Conservation (phyloP, 129 eudicot genomes). For the Flaveria linearis region DNA sequence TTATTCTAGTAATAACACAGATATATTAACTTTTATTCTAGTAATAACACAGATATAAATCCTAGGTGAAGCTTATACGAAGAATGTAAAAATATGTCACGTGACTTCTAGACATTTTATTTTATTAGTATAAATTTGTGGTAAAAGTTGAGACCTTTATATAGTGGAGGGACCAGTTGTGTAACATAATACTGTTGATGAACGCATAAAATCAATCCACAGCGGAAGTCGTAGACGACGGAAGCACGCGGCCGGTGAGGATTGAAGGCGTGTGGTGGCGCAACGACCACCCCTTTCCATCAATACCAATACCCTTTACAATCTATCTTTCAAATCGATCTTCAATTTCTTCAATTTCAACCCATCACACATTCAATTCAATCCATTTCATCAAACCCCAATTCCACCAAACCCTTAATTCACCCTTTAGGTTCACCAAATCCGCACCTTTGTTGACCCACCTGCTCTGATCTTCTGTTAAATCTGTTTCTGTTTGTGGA, state of each 20-base stretch:
- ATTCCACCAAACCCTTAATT: conserved; percentile 1
- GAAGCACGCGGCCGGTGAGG: neutral
- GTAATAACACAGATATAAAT: too few species aligned
- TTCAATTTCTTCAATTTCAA: conserved; percentile 14
- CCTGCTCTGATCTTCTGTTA: neutral
- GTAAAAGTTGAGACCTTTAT: too few species aligned
- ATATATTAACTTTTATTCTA: too few species aligned
- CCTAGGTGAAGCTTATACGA: too few species aligned
- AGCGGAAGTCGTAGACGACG: neutral
- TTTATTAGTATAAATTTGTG: too few species aligned
- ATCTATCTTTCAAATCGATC: neutral
- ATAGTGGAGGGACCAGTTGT: conserved; percentile 3
- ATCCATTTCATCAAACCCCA: neutral
- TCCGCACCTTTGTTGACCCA: neutral
- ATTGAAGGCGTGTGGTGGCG: conserved; percentile 42
- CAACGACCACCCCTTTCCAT: conserved; percentile 16
- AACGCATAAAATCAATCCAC: conserved; percentile 14
- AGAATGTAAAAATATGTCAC: too few species aligned
- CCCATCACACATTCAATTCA: neutral
- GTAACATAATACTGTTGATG: neutral
- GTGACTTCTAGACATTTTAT: too few species aligned
- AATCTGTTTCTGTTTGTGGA: neutral
- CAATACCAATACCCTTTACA: neutral
- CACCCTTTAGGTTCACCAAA: neutral
- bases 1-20: too few species aligned